phyloP scores from a whole-genome alignment of 768 basidiomycete genomes.

The Mycena capillaripes region DNA sequence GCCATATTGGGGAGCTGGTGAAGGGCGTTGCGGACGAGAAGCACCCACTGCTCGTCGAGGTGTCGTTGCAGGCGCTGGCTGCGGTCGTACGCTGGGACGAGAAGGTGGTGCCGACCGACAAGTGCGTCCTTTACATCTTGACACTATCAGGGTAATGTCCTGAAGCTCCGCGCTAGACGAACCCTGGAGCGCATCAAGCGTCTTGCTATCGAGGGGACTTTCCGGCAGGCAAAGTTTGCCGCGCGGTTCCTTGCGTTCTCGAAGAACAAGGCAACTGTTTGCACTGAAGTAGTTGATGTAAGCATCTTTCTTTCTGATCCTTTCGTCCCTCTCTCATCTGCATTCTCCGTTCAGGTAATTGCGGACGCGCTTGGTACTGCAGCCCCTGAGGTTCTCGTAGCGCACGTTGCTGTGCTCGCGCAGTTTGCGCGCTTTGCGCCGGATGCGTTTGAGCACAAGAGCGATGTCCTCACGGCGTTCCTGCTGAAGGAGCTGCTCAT shows the following conservation, averaged over 20 bases:
- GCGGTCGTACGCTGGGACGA: constrained; percentile 73
- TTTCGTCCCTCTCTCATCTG: background rate
- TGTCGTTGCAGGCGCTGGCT: constrained; percentile 83
- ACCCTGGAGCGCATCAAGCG: constrained; percentile 74
- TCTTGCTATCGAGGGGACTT: constrained; percentile 70
- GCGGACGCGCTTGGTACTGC: constrained; percentile 63
- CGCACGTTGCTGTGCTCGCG: constrained; percentile 78
- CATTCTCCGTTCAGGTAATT: constrained; percentile 70
- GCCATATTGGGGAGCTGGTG: constrained; percentile 81
- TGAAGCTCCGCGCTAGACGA: constrained; percentile 59
- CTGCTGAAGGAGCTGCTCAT: constrained; percentile 80
- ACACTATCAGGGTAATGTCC: background rate
- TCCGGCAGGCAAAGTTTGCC: constrained; percentile 87
- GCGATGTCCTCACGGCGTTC: constrained; percentile 80
- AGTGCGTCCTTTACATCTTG: constrained; percentile 61
- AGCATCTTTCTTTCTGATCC: constrained; percentile 31
- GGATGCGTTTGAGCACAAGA: constrained; percentile 82
- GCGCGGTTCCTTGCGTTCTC: constrained; percentile 78
- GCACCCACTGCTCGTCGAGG: constrained; percentile 68
- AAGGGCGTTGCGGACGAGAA: constrained; percentile 80
- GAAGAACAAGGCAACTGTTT: constrained; percentile 64
- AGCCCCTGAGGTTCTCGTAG: constrained; percentile 66
- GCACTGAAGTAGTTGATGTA: constrained; percentile 76
- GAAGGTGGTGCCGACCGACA: constrained; percentile 70
- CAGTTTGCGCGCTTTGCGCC: constrained; percentile 81